Conservation (phyloP, 805 yeast genomes). For the Jamesozyma lodderae region DNA sequence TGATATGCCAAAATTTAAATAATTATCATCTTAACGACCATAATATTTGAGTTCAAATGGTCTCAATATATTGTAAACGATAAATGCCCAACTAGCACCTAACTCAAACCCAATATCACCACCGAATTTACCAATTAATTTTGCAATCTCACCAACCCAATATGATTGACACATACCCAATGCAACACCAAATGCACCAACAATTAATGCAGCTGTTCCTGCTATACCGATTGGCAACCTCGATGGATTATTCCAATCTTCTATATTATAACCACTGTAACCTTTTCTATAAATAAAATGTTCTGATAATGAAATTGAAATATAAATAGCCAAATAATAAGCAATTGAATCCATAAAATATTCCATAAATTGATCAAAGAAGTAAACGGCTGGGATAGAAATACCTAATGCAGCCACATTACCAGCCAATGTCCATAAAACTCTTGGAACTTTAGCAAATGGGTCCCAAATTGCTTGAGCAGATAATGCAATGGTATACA, state of each 20-base stretch:
- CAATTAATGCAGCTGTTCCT: conserved; percentile 66
- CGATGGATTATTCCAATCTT: conserved; percentile 47
- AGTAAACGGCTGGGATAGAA: conserved; percentile 79
- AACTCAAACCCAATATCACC: conserved; percentile 87
- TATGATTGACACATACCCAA: conserved; percentile 83
- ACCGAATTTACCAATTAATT: conserved; percentile 52
- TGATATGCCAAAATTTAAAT: no score
- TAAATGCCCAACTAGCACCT: conserved; percentile 55
- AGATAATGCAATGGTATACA: conserved; percentile 82
- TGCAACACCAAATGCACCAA: conserved; percentile 80
- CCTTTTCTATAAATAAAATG: conserved; percentile 72
- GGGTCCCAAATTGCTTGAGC: conserved; percentile 79
- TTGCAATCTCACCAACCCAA: conserved; percentile 66
- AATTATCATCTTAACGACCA: conserved; percentile 32
- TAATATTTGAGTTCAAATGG: conserved; percentile 58
- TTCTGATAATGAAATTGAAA: conserved; percentile 66
- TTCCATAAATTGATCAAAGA: conserved; percentile 62
- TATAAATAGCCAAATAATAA: conserved; percentile 83
- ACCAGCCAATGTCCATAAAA: conserved; percentile 70
- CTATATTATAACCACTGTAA: conserved; percentile 51
- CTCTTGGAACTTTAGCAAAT: conserved; percentile 69
- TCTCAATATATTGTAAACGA: conserved; percentile 50
- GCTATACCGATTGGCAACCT: conserved; percentile 70
- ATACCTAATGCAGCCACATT: conserved; percentile 73
- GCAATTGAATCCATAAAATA: conserved; percentile 88